Evolutionary conservation across 345 rosid species (phyloP), one percentile per base, ranked within the genome.

Genomic region (Eucalyptus sideroxylon): DNA sequence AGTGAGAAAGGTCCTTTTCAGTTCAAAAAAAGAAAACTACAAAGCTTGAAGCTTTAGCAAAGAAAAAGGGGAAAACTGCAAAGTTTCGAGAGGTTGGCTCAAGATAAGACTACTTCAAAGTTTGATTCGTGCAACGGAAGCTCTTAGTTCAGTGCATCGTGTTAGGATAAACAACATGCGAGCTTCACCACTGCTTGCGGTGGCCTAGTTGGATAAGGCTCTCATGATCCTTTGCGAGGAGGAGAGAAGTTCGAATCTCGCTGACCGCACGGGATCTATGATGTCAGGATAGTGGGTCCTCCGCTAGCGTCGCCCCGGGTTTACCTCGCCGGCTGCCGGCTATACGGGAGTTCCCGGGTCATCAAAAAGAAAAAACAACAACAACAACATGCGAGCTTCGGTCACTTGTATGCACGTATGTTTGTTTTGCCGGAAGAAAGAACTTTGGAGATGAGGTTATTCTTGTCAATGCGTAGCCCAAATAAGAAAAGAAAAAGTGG

Each of bases 191-290:
- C 4, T 12, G 12, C 49, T 1, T 10, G 4, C 4, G 12, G 49
- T 45, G 49, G 11, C 1, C 11, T 0, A 45, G 11, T 45, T 45
- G 49, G 49, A 45, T 45, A 10, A 45, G 12, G 4, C 49, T 45
- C 47, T 0, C 0, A 45, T 3, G 47, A 45, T 45, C 11, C 4
- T 45, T 45, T 45, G 47, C 4, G 47, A 45, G 47, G 4, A 45
- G 11, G 11, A 45, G 11, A 45, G 1, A 11, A 9, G 47, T 45
- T 45, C 11, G 11, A 45, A 45, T 45, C 1, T 0, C 1, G 3
- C 11, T 45, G 11, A 0, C 10, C 47, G 11, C 47, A 45, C 47
- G 11, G 47, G 3, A 45, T 47, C 50, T 47, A 14, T 47, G 14
- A 47, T 0, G 50, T 47, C 1, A 0, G 50, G 50, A 5, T 47